Evolutionary conservation across 257 asterid species (phyloP), one percentile per base, ranked within the genome.

Genomic region (Solanum pinnatisectum): DNA sequence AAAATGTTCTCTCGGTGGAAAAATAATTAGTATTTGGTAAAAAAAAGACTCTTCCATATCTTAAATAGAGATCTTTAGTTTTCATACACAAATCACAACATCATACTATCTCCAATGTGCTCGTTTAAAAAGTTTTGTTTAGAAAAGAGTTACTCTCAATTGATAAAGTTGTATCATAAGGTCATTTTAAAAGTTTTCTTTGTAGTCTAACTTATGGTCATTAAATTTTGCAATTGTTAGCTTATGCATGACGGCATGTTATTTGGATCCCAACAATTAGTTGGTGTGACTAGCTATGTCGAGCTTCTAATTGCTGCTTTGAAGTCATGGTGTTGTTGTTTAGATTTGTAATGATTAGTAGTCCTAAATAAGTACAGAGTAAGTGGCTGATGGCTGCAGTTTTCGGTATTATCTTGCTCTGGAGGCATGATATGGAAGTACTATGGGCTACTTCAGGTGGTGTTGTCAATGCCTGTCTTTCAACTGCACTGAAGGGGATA

Each of bases 371-470:
- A 32, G n/a, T 89, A 86, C 94, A 95, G 98, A 96, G 98, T 91
- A 95, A 95, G 92, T 93, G 97, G 98, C 56, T 96, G 18, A 73
- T 93, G 49, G 33, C 95, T 4, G 92, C 49, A 82, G 23, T 88
- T 84, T 91, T 92, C 59, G 84, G 83, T 67, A 83, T 89, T 20
- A n/a, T 92, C 70, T 2, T 96, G 49, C 78, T 95, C n/a, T 91
- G 93, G 94, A 95, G 94, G 93, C 98, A 93, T 85, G 99, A 96
- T 87, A 92, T 92, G 14, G 93, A 91, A 90, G 93, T 94, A 11
- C 37, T 94, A 27, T 96, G 99, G 99, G 96, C 91, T 60, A 90
- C 93, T 63, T 37, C 82, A 87, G 99, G 99, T 40, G 90, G 94
- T 85, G 90, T 91, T n/a, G 83, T 93, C 22, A 71, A 71, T 71